These are phyloP conservation scores for Dactylorhiza incarnata DNA, from an alignment of 106 monocot species.

Conservation along the genomic window DNA sequence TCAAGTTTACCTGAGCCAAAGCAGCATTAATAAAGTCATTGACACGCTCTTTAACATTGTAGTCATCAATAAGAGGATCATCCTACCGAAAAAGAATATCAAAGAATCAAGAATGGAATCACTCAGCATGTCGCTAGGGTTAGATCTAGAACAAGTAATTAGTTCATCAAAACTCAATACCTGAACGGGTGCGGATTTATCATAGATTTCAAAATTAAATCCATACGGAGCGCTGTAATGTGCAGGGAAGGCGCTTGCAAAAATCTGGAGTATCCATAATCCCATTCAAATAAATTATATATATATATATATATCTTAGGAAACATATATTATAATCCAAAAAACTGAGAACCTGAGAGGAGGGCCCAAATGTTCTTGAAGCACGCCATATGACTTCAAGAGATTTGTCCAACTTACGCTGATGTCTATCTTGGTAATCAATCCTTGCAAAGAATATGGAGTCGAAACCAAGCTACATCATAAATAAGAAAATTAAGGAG, in stretches of 20 bases:
- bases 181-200: constrained; percentile 21
- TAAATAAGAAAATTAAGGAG: neutral
- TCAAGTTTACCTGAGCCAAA: constrained; percentile 29
- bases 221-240: constrained; percentile 47
- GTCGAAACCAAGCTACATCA: constrained; percentile 67
- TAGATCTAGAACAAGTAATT: neutral
- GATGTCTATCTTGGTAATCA: constrained; percentile 67
- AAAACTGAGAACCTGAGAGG: constrained; percentile 46
- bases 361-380: constrained; percentile 72
- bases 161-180: constrained; percentile 14
- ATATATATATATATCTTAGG: neutral
- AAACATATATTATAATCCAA: neutral
- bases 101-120: neutral
- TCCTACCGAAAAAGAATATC: constrained; percentile 36
- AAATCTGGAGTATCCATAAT: constrained; percentile 30
- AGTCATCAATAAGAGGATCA: constrained; percentile 61
- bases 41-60: constrained; percentile 72
- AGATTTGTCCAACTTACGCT: constrained; percentile 52
- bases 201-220: constrained; percentile 41
- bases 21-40: constrained; percentile 72
- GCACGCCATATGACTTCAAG: constrained; percentile 81
- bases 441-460: constrained; percentile 75
- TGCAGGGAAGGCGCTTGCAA: constrained; percentile 48
- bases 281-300: neutral
- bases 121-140: neutral